phyloP scores from a whole-genome alignment of 768 basidiomycete genomes.

The Butyriboletus loyo region DNA sequence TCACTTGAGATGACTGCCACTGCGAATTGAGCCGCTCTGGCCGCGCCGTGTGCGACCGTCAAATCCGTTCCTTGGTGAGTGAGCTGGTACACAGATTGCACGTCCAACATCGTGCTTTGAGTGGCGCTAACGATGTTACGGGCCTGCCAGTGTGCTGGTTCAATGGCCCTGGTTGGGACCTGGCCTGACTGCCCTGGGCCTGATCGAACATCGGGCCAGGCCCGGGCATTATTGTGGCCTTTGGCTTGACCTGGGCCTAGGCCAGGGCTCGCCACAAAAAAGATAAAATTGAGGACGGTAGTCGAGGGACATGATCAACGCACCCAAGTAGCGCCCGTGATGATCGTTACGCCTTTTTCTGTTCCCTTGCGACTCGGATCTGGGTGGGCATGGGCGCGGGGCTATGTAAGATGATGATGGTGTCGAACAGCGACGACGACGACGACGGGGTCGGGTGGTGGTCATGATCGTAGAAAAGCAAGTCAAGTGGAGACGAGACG shows the following conservation, averaged over 20 bases:
- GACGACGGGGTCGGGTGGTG: not conserved
- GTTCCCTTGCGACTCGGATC: not conserved
- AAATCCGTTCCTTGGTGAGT: not conserved
- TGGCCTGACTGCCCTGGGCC: not conserved
- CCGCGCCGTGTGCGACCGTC: not conserved
- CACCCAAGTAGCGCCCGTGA: not conserved
- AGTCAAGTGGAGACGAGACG: not conserved
- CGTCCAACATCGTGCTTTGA: not conserved
- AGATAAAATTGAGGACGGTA: too few species aligned
- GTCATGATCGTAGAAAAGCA: not conserved
- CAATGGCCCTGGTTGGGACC: not conserved
- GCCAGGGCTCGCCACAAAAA: too few species aligned
- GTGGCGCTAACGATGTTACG: not conserved
- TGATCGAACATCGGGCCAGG: too few species aligned
- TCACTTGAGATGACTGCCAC: not conserved
- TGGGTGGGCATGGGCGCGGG: too few species aligned
- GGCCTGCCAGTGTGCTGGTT: too few species aligned
- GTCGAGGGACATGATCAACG: not conserved
- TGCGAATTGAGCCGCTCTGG: not conserved
- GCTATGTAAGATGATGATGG: not conserved
- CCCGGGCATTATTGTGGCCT: too few species aligned
- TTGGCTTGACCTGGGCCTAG: too few species aligned
- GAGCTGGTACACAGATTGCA: not conserved
- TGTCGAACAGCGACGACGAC: not conserved
- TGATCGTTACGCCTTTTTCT: not conserved